These are phyloP conservation scores for Metarhizium sp. DNA, from an alignment of 2,329 filamentous ascomycete genomes.

Conservation along the genomic window DNA sequence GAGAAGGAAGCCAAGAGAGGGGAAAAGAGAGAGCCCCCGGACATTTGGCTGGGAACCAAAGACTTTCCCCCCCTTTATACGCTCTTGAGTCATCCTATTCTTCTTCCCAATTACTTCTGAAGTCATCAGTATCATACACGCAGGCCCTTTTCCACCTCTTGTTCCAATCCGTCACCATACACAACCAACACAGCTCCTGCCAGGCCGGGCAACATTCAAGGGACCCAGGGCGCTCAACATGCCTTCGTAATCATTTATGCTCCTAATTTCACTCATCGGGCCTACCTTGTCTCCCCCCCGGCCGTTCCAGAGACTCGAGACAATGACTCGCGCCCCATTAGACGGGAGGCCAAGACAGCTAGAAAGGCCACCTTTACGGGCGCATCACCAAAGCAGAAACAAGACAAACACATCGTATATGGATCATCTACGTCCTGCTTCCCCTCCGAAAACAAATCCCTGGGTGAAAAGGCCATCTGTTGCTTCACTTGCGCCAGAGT, in stretches of 20 bases:
- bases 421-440: constrained; percentile 19
- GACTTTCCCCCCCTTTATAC: background rate
- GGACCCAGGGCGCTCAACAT: background rate
- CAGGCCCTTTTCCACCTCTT: background rate
- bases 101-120: background rate
- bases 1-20: background rate
- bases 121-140: background rate
- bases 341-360: background rate
- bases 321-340: background rate
- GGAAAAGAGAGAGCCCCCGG: background rate
- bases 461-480: constrained; percentile 13
- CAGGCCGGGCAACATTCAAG: background rate
- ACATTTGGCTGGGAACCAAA: background rate
- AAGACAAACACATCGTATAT: background rate
- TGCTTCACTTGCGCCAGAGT: background rate
- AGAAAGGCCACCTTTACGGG: constrained; percentile 14
- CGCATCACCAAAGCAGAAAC: constrained; percentile 9
- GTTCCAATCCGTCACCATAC: background rate
- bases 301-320: background rate
- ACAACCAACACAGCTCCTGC: background rate
- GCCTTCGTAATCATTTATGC: background rate
- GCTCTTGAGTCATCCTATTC: background rate
- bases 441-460: constrained; percentile 23
- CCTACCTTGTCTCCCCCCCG: background rate
- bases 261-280: background rate